A percentile compares a stretch with the other conserved stretches of the same genome.
phyloP scores from a whole-genome alignment of 148 eudicot species.

The Rhododendron simsii region DNA sequence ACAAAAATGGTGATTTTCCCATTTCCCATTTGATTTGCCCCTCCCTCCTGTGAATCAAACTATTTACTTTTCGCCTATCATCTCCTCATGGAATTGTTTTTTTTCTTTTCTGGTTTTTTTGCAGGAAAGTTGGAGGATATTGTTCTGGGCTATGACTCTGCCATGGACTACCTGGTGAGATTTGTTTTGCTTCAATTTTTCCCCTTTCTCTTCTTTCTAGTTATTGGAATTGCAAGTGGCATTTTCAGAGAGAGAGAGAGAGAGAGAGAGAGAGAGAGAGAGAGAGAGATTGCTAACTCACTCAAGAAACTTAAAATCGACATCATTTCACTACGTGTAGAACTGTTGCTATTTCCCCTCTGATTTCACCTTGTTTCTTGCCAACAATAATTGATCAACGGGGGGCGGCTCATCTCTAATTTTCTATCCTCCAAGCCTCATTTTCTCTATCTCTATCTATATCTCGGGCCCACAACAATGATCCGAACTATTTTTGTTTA shows the following conservation, averaged over 20 bases:
- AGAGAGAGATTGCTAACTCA: background rate
- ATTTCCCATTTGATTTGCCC: background rate
- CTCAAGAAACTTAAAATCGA: background rate
- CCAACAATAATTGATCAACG: background rate
- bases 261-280: background rate
- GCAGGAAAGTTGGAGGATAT: constrained; percentile 62
- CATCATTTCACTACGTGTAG: background rate
- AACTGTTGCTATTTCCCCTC: background rate
- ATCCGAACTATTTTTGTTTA: too few species aligned
- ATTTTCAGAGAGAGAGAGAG: background rate
- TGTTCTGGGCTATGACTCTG: constrained; percentile 60
- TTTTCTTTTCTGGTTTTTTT: background rate
- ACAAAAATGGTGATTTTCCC: constrained; percentile 54
- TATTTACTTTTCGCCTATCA: background rate
- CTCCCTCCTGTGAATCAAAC: background rate
- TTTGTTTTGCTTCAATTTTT: background rate
- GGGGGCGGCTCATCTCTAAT: too few species aligned
- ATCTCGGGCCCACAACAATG: background rate
- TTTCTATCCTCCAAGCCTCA: background rate
- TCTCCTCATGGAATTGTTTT: background rate
- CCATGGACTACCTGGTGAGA: constrained; percentile 50
- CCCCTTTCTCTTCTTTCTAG: background rate
- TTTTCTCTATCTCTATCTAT: background rate
- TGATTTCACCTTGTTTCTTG: background rate
- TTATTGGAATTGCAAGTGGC: background rate